phyloP scores from a whole-genome alignment of 1,284 basidiomycete species.

The Heterobasidion annosum region DNA sequence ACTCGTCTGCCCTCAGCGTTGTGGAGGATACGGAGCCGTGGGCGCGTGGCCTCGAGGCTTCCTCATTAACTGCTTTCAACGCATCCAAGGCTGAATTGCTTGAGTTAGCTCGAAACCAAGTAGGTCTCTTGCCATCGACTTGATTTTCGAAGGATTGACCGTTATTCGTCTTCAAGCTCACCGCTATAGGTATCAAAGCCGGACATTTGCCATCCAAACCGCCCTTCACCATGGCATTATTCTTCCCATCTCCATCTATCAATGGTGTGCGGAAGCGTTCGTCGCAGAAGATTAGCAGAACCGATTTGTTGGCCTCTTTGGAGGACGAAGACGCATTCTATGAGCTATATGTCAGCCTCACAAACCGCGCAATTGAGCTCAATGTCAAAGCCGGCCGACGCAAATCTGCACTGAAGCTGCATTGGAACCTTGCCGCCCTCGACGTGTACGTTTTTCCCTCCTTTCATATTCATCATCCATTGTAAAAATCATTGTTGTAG shows the following conservation, averaged over 20 bases:
- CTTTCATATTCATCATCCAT: not conserved
- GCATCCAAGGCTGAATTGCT: constrained; percentile 76
- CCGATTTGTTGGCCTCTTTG: constrained; percentile 58
- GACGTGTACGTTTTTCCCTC: constrained; percentile 55
- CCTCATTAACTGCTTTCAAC: constrained; percentile 40
- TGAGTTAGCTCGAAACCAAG: constrained; percentile 77
- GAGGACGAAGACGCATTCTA: constrained; percentile 56
- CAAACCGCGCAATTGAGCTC: constrained; percentile 75
- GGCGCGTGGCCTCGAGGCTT: constrained; percentile 42
- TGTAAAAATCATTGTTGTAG: constrained; percentile 26
- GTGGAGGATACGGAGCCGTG: constrained; percentile 81
- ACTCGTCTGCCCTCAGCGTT: constrained; percentile 82
- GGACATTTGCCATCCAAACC: constrained; percentile 64
- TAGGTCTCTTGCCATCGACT: constrained; percentile 19
- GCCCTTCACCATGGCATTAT: constrained; percentile 56
- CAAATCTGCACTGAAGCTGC: constrained; percentile 79
- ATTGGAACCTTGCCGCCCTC: constrained; percentile 78
- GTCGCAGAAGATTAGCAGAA: constrained; percentile 43
- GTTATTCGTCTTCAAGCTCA: constrained; percentile 45
- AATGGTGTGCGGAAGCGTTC: constrained; percentile 15
- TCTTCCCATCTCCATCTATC: constrained; percentile 12
- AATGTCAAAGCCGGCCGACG: constrained; percentile 75
- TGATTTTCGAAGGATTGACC: constrained; percentile 1
- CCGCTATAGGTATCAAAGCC: constrained; percentile 67
- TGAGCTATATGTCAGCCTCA: constrained; percentile 62